Evolutionary conservation across 495 filamentous ascomycete genomes (phyloP).

Genomic region (Aspergillus sclerotiicarbonarius): DNA sequence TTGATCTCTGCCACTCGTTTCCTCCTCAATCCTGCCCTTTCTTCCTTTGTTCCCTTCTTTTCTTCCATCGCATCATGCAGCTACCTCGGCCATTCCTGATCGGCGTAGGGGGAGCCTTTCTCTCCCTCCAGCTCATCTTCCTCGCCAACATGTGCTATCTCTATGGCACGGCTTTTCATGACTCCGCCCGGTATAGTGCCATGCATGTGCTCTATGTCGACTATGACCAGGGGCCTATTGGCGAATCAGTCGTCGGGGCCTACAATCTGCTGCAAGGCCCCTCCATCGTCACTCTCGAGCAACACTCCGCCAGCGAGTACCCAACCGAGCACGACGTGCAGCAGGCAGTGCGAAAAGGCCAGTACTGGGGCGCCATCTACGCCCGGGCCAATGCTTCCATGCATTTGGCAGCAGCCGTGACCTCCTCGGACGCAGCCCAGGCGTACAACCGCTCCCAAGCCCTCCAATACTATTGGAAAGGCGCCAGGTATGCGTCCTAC

Average conservation of each 20-base stretch:
- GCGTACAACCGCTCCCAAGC: constrained; percentile 19
- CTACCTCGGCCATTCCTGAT: background rate
- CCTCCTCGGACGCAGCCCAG: constrained; percentile 21
- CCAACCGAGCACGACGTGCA: constrained; percentile 21
- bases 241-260: constrained; percentile 32
- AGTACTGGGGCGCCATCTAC: constrained; percentile 43
- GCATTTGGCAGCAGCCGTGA: constrained; percentile 14
- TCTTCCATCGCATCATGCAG: too few species aligned
- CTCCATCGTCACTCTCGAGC: constrained; percentile 32
- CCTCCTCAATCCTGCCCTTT: too few species aligned
- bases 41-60: too few species aligned
- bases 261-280: constrained; percentile 30
- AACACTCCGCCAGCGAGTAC: constrained; percentile 19
- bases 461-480: constrained; percentile 44
- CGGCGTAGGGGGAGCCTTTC: background rate
- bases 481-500: constrained; percentile 40
- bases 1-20: too few species aligned
- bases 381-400: constrained; percentile 26
- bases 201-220: constrained; percentile 41
- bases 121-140: constrained; percentile 25
- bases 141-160: constrained; percentile 36
- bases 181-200: constrained; percentile 27
- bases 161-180: constrained; percentile 34
- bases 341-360: constrained; percentile 31
- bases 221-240: constrained; percentile 44